Evolutionary conservation across 805 yeast genomes (phyloP), one percentile per base, ranked within the genome.

Genomic region (Hyphopichia homilentoma): DNA sequence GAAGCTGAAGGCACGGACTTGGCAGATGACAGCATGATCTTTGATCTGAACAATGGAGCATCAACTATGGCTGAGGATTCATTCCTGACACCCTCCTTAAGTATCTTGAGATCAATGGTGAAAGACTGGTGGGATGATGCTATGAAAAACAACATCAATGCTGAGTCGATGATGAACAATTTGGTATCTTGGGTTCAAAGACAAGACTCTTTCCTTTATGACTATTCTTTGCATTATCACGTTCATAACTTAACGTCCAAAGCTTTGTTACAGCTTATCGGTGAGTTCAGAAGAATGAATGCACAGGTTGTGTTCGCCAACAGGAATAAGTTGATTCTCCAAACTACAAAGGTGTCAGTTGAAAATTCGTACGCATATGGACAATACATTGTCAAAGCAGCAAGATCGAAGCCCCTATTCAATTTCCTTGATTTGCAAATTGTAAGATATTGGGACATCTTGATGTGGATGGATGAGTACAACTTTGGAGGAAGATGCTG

Each of bases 101-200:
- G 68, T 7, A 82, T 82, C 2, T 65, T 93, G 35, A 74, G 94
- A 49, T 55, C 70, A 6, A 64, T 93, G 73, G 83, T 93, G 8
- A 86, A 83, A 47, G 78, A 71, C 20, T 87, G 96, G 96, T 90
- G 97, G 96, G 94, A 87, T 48, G 83, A 79, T 48, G 97, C 96
- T 0, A 59, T 84, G 34, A 64, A 66, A 14, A 77, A 76, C 34
- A 75, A 82, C 44, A 44, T 65, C 6, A 78, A 81, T 38, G 96
- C 96, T 0, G 97, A 89, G 54, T 66, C 84, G 1, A 73, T 89
- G 74, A 81, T 88, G 40, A 85, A 85, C 46, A 73, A 79, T 17
- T 79, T 90, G 52, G 83, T 85, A 2, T 68, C 80, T 3, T 90
- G 98, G 98, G 84, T 88, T 16, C 86, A 85, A 43, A 75, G 79